phyloP scores from a whole-genome alignment of 2,329 filamentous ascomycete genomes.

The Cercospora janseana region DNA sequence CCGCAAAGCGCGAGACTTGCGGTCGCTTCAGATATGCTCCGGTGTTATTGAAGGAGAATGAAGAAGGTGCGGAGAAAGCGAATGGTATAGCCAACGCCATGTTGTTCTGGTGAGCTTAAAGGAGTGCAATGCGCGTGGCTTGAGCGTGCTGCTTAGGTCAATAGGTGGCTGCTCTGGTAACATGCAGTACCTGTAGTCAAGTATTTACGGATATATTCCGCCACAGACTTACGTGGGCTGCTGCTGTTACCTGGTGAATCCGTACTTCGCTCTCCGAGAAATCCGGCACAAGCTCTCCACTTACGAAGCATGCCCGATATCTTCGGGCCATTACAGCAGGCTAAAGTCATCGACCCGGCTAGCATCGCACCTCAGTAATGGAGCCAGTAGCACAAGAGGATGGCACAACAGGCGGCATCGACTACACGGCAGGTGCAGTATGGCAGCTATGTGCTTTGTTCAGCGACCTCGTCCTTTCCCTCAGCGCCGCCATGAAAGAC shows the following conservation, averaged over 20 bases:
- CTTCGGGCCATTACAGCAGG: not conserved
- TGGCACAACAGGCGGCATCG: slow-evolving; percentile 2
- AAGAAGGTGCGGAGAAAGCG: not conserved
- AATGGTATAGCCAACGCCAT: slow-evolving; percentile 9
- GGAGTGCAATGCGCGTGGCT: not conserved
- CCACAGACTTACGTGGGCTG: not conserved
- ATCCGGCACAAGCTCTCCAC: not conserved
- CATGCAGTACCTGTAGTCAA: not conserved
- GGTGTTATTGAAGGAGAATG: not conserved
- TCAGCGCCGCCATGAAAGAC: not conserved
- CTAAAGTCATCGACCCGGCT: not conserved
- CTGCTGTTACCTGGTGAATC: not conserved
- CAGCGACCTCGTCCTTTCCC: too few species aligned
- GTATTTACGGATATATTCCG: not conserved
- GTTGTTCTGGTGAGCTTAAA: not conserved
- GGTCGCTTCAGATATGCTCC: not conserved
- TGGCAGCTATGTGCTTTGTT: too few species aligned
- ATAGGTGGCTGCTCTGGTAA: not conserved
- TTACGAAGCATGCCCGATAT: not conserved
- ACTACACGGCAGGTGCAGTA: not conserved
- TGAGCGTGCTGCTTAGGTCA: slow-evolving; percentile 3
- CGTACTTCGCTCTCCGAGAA: slow-evolving; percentile 13
- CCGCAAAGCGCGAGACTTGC: not conserved
- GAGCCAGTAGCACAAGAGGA: not conserved
- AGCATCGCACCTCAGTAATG: not conserved